Evolutionary conservation across 2,329 filamentous ascomycete species (phyloP).

Genomic region (Xylaria multiplex): DNA sequence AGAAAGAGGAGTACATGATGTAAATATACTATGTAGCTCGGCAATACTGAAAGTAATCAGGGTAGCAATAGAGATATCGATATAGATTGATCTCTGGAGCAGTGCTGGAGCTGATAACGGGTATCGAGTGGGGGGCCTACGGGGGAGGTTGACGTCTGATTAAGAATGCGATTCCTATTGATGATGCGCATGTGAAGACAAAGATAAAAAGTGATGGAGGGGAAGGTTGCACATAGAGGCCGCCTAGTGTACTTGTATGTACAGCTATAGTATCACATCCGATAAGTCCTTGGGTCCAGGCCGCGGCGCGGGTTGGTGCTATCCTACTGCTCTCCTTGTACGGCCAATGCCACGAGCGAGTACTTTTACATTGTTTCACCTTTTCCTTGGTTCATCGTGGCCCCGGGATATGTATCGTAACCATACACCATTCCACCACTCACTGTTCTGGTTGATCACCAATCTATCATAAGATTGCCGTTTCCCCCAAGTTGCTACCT

Average conservation of each 20-base stretch:
- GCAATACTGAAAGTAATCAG: not conserved
- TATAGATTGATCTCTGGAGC: not conserved
- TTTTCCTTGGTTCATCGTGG: too few species aligned
- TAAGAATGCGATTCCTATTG: not conserved
- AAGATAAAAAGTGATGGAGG: not conserved
- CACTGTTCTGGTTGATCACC: too few species aligned
- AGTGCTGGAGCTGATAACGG: not conserved
- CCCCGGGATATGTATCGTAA: too few species aligned
- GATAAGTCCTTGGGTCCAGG: too few species aligned
- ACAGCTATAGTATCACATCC: too few species aligned
- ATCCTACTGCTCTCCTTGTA: too few species aligned
- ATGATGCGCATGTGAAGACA: not conserved
- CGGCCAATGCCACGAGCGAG: too few species aligned
- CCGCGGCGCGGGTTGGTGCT: too few species aligned
- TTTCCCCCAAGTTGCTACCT: not conserved
- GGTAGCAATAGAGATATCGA: constrained; percentile 1
- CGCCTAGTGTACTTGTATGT: too few species aligned
- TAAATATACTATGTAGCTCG: not conserved
- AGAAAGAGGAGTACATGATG: not conserved
- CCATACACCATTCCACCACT: too few species aligned
- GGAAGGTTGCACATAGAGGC: not conserved
- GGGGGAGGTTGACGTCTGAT: not conserved
- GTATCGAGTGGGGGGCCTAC: constrained; percentile 10
- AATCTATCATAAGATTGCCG: not conserved
- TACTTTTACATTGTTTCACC: too few species aligned